Evolutionary conservation across 2,329 filamentous ascomycete species (phyloP).

Genomic region (Penicillium brevicompactum): DNA sequence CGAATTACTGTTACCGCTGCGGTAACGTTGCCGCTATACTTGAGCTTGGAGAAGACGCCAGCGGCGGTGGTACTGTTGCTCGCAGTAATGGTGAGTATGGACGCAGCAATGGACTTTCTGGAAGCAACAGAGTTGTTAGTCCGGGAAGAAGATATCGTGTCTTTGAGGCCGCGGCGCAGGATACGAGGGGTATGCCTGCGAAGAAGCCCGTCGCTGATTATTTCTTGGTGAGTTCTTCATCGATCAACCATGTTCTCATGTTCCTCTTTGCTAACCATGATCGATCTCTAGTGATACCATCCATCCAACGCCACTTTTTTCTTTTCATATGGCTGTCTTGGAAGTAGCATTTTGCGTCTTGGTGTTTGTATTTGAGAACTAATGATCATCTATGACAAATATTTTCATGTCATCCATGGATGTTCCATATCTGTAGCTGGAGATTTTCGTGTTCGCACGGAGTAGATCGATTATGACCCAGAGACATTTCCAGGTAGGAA

Average conservation of each 20-base stretch:
- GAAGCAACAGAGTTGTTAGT: slow-evolving; percentile 58
- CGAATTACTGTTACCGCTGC: slow-evolving; percentile 95
- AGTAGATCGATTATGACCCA: not conserved
- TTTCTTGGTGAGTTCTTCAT: slow-evolving; percentile 63
- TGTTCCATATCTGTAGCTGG: not conserved
- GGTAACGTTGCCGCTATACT: slow-evolving; percentile 95
- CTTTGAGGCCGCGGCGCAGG: slow-evolving; percentile 95
- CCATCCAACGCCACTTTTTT: slow-evolving; percentile 12
- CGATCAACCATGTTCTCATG: not conserved
- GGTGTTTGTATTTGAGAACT: slow-evolving; percentile 24
- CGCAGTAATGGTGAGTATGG: slow-evolving; percentile 58
- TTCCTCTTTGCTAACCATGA: slow-evolving; percentile 9
- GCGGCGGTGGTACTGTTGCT: slow-evolving; percentile 69
- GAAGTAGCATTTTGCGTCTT: slow-evolving; percentile 23
- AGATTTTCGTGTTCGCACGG: too few relatives aligned
- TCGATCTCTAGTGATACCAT: slow-evolving; percentile 23
- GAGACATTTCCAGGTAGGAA: not conserved
- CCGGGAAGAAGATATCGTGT: slow-evolving; percentile 90
- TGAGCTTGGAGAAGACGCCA: slow-evolving; percentile 84
- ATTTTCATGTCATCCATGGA: not conserved
- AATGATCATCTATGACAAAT: slow-evolving; percentile 28
- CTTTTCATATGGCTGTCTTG: slow-evolving; percentile 14
- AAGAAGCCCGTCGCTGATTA: slow-evolving; percentile 99
- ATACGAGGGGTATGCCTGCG: slow-evolving; percentile 94
- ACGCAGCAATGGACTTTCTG: slow-evolving; percentile 51